Evolutionary conservation across 352 stramenopile genomes (phyloP), one percentile per base, ranked within the genome.

Genomic region (Pythium aphanidermatum): DNA sequence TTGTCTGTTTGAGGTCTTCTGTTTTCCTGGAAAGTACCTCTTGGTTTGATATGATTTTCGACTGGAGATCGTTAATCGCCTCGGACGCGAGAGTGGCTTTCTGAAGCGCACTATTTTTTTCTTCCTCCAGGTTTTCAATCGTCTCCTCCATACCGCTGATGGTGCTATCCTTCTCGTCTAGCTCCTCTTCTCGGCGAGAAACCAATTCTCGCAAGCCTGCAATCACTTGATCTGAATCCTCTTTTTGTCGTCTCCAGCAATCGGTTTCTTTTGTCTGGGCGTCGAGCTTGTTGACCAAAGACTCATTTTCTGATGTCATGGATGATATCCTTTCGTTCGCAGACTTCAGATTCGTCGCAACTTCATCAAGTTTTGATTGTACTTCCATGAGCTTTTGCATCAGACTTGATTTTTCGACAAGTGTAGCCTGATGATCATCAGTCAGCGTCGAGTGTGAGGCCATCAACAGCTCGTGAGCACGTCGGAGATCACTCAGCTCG

Each of bases 131-230:
- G n/a, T 50, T 57, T 26, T 57, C 49, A 9, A 57, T 24, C 20
- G 32, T 57, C 21, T 57, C 49, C 16, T 57, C 49, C 49, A 57
- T 57, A 10, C 49, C 49, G 24, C 49, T 57, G 17, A 57, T 57
- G 20, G 46, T 41, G 10, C 49, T 57, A 19, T 57, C 49, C 25
- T 57, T 57, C 33, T 57, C 49, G 20, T 57, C 49, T 14, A 57
- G 32, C 17, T 57, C 49, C 5, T 57, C 49, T 12, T 57, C 49
- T 24, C 49, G 49, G 8, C 39, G 25, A 19, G 39, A 9, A 8
- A 57, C 40, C 14, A 51, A 25, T 21, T 34, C 17, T 12, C 34
- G 21, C 25, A 57, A 24, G 3, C 27, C 20, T 3, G 40, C 17
- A 6, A 50, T 13, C 11, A 7, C 19, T 17, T 24, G 10, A 14